These are phyloP conservation scores for Gonapodya prolifera DNA, from an alignment of 192 early-diverging fungal genomes.

Conservation along the genomic window DNA sequence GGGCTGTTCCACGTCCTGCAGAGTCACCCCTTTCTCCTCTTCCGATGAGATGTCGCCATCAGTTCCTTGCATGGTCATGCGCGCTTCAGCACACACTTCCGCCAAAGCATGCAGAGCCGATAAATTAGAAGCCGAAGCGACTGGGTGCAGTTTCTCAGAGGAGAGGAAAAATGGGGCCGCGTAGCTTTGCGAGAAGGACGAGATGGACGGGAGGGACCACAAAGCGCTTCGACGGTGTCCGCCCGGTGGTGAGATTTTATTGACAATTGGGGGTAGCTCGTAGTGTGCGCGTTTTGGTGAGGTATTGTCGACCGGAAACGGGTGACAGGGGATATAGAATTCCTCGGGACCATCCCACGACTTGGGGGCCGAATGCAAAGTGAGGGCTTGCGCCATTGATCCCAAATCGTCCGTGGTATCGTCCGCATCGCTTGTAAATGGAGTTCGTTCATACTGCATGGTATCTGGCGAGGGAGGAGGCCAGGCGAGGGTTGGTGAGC, in stretches of 20 bases:
- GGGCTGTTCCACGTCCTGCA: not conserved
- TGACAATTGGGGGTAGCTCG: not conserved
- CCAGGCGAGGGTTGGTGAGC: not conserved
- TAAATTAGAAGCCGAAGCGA: not conserved
- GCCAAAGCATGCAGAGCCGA: not conserved
- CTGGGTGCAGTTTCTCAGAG: not conserved
- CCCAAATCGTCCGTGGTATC: not conserved
- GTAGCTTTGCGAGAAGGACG: not conserved
- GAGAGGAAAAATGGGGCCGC: no score
- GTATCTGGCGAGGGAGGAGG: not conserved
- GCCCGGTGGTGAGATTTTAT: not conserved
- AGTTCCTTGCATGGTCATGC: not conserved
- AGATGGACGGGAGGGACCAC: not conserved
- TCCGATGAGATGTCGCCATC: not conserved
- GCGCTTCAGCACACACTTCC: not conserved
- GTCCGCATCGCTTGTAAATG: not conserved
- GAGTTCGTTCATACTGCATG: not conserved
- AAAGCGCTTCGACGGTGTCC: not conserved
- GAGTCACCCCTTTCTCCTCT: not conserved
- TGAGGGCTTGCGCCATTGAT: not conserved
- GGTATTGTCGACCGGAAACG: no score
- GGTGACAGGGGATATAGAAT: not conserved
- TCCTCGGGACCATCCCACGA: not conserved
- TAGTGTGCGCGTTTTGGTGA: not conserved
- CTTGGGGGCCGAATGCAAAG: not conserved